These are phyloP conservation scores for Lactarius sp. DNA, from an alignment of 768 basidiomycete genomes.

Conservation along the genomic window DNA sequence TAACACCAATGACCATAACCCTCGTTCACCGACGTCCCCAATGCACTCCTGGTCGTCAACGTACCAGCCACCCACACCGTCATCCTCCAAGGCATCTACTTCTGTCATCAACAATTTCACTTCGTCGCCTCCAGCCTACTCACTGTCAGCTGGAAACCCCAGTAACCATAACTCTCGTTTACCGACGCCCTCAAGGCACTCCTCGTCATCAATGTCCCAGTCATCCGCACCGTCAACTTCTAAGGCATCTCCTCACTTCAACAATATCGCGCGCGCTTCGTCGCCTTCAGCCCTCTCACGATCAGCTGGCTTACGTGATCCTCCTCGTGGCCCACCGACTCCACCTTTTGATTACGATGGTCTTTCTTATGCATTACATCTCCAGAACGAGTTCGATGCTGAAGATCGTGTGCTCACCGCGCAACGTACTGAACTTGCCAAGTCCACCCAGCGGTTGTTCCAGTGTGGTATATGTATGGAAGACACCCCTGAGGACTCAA, in stretches of 20 bases:
- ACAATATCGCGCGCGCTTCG: background rate
- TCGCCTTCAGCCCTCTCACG: background rate
- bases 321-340: background rate
- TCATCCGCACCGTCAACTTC: background rate
- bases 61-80: background rate
- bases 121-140: background rate
- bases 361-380: too few species aligned
- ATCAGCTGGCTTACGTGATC: background rate
- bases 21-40: background rate
- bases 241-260: background rate
- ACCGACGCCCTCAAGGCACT: background rate
- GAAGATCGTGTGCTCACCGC: too few species aligned
- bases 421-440: too few species aligned
- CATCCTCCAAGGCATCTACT: background rate
- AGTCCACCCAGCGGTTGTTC: slow-evolving; percentile 31
- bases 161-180: background rate
- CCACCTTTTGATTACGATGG: slow-evolving; percentile 21
- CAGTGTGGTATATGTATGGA: slow-evolving; percentile 58
- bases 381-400: too few species aligned
- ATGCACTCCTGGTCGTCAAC: background rate
- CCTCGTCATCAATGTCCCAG: background rate
- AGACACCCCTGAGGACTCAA: slow-evolving; percentile 38
- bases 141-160: background rate
- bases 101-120: background rate
- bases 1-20: background rate